These are phyloP conservation scores for Hirsutella rhossiliensis DNA, from an alignment of 2,329 filamentous ascomycete species.

Conservation along the genomic window DNA sequence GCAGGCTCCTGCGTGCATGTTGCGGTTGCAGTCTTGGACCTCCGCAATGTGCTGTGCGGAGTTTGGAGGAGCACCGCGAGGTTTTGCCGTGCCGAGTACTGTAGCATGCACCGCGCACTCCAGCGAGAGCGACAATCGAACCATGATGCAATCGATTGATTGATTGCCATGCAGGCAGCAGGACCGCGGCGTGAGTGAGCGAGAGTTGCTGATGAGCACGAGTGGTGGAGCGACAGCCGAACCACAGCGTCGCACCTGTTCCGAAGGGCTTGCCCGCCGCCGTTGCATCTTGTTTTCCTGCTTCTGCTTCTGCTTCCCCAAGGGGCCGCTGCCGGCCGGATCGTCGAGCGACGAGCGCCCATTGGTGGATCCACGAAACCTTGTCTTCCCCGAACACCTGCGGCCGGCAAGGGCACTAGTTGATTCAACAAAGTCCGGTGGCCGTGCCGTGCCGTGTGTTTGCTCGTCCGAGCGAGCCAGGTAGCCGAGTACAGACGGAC, in stretches of 20 bases:
- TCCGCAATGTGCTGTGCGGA: no score
- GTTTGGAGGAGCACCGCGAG: no score
- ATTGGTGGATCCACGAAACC: neutral
- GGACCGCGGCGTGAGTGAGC: neutral
- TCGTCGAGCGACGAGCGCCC: neutral
- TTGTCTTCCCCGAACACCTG: neutral
- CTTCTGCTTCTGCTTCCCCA: neutral
- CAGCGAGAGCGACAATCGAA: no score
- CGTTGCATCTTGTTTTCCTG: no score
- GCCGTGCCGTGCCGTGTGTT: neutral
- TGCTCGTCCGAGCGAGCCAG: neutral
- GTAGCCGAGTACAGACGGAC: neutral
- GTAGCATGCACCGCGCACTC: no score
- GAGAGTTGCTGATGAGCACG: neutral
- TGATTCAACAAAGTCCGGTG: neutral
- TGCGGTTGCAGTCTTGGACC: no score
- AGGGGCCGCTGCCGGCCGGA: neutral
- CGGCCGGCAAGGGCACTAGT: neutral
- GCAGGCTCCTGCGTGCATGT: no score
- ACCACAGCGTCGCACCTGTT: neutral
- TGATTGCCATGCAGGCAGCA: neutral
- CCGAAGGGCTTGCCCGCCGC: neutral
- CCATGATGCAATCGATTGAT: no score
- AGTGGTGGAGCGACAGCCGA: constrained; percentile 1
- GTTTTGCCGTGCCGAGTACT: no score